Conservation (phyloP, 129 eudicot genomes). For the Centaurea solstitialis region DNA sequence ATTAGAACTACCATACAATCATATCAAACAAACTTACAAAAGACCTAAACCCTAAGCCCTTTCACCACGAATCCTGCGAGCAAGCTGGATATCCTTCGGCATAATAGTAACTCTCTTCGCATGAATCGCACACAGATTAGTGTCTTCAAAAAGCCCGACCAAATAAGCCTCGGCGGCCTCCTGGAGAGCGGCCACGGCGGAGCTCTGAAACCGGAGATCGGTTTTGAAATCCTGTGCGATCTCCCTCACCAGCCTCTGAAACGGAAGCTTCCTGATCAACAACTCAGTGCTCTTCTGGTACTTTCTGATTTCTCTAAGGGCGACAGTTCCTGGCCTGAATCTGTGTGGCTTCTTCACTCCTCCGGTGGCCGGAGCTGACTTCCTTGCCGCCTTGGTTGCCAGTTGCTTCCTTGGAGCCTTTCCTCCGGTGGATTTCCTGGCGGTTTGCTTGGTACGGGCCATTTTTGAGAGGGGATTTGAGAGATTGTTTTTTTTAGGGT, state of each 20-base stretch:
- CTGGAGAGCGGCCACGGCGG: constrained; percentile 42
- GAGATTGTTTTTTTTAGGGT: not conserved
- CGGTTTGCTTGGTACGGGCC: constrained; percentile 62
- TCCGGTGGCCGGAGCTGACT: constrained; percentile 55
- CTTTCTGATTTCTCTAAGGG: constrained; percentile 47
- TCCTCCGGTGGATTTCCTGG: constrained; percentile 51
- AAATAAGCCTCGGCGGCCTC: constrained; percentile 49
- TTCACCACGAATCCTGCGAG: constrained; percentile 53
- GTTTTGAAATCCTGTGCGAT: constrained; percentile 49
- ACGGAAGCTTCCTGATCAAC: constrained; percentile 41
- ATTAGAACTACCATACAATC: not conserved
- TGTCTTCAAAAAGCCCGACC: constrained; percentile 50
- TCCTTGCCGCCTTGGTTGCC: constrained; percentile 42
- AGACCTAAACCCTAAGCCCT: constrained; percentile 38
- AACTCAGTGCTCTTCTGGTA: constrained; percentile 51
- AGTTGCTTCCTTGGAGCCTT: constrained; percentile 45
- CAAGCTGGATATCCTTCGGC: constrained; percentile 65
- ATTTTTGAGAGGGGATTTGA: constrained; percentile 5
- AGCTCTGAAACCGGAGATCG: constrained; percentile 41
- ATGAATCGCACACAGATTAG: constrained; percentile 54
- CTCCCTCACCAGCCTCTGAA: constrained; percentile 40
- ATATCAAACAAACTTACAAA: not conserved
- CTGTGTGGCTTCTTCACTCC: constrained; percentile 63
- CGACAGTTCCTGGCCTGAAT: constrained; percentile 48
- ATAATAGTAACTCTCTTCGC: constrained; percentile 56